Evolutionary conservation across 2,329 filamentous ascomycete genomes (phyloP), one percentile per base, ranked within the genome.

Genomic region (Bisporella sp.): DNA sequence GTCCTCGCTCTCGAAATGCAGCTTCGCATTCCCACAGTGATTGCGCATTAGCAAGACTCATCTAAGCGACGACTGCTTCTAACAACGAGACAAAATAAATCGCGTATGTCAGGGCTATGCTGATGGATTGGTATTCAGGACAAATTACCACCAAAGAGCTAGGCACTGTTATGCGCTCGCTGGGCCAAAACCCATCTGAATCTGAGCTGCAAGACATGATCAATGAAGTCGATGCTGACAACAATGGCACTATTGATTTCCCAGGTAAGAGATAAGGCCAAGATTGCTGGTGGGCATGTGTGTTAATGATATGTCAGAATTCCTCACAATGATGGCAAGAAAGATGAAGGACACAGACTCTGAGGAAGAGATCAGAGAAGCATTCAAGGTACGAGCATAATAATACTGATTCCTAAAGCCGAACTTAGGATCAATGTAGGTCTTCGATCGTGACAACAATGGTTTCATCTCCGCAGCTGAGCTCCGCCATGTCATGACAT

Each of bases 341-440:
- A 93, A 93, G 76, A 93, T 93, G 88, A 92, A 92, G 78, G 88
- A 92, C 65, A 93, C 88, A 61, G 88, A 93, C 67, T 92, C 87
- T 45, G 88, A 93, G 72, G 88, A 93, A 73, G 88, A 93, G 70
- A 93, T 93, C 62, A 82, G 88, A 63, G 88, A 92, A 70, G 87
- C 87, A 11, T 92, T 92, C 81, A 91, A 91, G 78, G 86, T 88
- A 49, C 42, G 67, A 54, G 41, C 11, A 28, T 42, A 39, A 31
- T 32, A 46, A 45, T 46, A 31, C 48, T 50, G 37, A 51, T 41
- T 11, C 21, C 21, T 21, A 21, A 3, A 21, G 21, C 21, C 21
- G 21, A 21, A 21, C 21, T 9, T 45, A 29, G 9, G 9, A 29
- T 30, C 42, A 9, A 6, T 8, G 42, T 51, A 83, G 78, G 82